Base-by-base conservation (phyloP, 306 rosid species). In the Dalbergia cochinchinensis region DNA sequence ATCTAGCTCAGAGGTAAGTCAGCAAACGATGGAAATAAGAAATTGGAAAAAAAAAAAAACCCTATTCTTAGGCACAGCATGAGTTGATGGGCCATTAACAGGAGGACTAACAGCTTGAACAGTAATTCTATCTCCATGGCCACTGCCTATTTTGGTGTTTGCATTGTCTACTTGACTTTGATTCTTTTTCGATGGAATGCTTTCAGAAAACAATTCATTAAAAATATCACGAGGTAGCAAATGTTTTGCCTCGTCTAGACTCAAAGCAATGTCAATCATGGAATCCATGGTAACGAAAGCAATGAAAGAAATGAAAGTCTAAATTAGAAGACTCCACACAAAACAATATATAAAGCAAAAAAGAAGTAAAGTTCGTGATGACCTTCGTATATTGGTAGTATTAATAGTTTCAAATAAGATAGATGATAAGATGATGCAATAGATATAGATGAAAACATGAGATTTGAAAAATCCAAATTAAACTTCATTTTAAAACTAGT, bases 221-320 rank as follows among this genome's bases (percentile, higher is more conserved):
- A 74, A 72, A 31, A 82, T 35, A 64, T 74, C 79, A 65, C 64
- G 48, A 18, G 86, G 82, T 13, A 85, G 31, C 81, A 82, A 82
- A 44, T 35, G 19, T 44, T 78, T 53, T 16, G 74, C 77, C 31
- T 70, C 62, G 5, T 85, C 67, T 6, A 15, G 80, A 3, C 31
- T 26, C 2, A 26, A 26, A 26, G 31, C 31, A 26, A 26, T 26
- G 31, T 26, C 31, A 26, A 26, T 26, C 31, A 26, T 26, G 31
- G 31, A 26, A 41, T 48, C 71, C 80, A 60, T 57, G 8, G 11
- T 11, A 20, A 6, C 65, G n/a, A 62, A 39, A 73, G 5, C 11
- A 16, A 5, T 54, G 42, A 11, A 31, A 73, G n/a, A 5, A 57
- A 47, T 44, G 26, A 26, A 26, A 26, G 31, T 26, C 31, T 26